phyloP scores from a whole-genome alignment of 495 filamentous ascomycete species.

The Recurvomyces mirabilis region DNA sequence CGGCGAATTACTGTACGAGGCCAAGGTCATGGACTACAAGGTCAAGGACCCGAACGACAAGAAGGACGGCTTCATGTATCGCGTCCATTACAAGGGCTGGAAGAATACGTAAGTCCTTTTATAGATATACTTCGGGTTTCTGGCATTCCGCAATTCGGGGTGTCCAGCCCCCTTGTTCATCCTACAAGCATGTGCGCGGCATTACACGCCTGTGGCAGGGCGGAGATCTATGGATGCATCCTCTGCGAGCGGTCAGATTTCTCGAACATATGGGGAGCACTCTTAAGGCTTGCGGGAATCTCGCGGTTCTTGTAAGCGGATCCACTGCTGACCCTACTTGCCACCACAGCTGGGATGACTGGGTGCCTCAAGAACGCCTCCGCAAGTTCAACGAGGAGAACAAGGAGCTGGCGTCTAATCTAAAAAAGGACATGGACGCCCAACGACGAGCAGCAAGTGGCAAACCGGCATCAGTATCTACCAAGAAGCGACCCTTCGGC shows the following conservation, averaged over 20 bases:
- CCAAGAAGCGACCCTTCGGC: conserved; percentile 52
- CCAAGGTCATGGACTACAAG: conserved; percentile 73
- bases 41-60: conserved; percentile 55
- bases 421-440: conserved; percentile 47
- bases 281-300: too few species aligned
- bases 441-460: conserved; percentile 28
- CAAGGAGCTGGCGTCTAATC: conserved; percentile 63
- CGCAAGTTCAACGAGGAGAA: conserved; percentile 93
- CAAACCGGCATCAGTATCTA: conserved; percentile 29
- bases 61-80: conserved; percentile 68
- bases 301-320: too few species aligned
- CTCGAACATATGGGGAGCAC: too few species aligned
- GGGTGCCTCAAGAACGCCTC: conserved; percentile 88
- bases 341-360: conserved; percentile 81
- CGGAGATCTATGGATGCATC: too few species aligned
- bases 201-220: too few species aligned
- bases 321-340: too few species aligned
- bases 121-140: conserved; percentile 12
- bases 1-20: conserved; percentile 90
- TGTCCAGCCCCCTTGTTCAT: too few species aligned
- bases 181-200: too few species aligned
- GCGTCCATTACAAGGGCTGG: conserved; percentile 98
- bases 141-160: too few species aligned
- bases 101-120: conserved; percentile 70
- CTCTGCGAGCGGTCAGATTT: too few species aligned